phyloP scores from a whole-genome alignment of 768 basidiomycete species.

The Hebeloma cylindrosporum region DNA sequence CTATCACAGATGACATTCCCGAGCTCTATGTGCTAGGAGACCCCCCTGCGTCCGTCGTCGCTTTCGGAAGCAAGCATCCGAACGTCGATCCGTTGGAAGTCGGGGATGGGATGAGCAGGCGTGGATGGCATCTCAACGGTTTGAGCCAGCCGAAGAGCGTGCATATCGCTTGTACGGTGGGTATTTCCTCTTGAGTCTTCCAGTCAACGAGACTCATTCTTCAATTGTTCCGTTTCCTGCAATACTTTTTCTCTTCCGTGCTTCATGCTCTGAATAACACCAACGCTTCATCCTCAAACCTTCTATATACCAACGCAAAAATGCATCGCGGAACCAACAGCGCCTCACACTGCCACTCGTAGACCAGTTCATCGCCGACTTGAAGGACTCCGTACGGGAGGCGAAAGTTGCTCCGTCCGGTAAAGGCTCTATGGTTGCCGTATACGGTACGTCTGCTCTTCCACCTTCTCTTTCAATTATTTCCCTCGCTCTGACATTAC shows the following conservation, averaged over 20 bases:
- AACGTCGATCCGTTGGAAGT: conserved; percentile 80
- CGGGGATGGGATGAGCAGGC: conserved; percentile 82
- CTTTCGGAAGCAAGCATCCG: conserved; percentile 69
- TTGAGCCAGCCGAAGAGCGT: conserved; percentile 76
- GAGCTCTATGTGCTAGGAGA: conserved; percentile 89
- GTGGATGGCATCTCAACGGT: conserved; percentile 93
- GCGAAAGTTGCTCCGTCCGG: conserved; percentile 65
- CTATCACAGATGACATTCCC: conserved; percentile 66
- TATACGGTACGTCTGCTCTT: conserved; percentile 69
- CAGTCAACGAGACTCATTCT: not conserved
- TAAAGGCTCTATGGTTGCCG: conserved; percentile 84
- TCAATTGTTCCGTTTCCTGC: not conserved
- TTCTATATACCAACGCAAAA: too few relatives aligned
- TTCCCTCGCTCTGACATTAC: too few relatives aligned
- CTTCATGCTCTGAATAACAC: not conserved
- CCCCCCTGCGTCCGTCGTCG: conserved; percentile 88
- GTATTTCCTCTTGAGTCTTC: conserved; percentile 23
- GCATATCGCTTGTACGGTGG: conserved; percentile 92
- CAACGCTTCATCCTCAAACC: too few relatives aligned
- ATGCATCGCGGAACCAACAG: conserved; percentile 44
- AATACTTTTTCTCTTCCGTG: not conserved
- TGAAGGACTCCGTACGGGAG: conserved; percentile 74
- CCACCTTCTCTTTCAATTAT: not conserved
- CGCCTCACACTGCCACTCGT: conserved; percentile 75
- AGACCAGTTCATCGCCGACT: conserved; percentile 80